A percentile compares a stretch with the other conserved stretches of the same genome.
Evolutionary conservation across 345 rosid species (phyloP).

Genomic region (Acer yangbiense): DNA sequence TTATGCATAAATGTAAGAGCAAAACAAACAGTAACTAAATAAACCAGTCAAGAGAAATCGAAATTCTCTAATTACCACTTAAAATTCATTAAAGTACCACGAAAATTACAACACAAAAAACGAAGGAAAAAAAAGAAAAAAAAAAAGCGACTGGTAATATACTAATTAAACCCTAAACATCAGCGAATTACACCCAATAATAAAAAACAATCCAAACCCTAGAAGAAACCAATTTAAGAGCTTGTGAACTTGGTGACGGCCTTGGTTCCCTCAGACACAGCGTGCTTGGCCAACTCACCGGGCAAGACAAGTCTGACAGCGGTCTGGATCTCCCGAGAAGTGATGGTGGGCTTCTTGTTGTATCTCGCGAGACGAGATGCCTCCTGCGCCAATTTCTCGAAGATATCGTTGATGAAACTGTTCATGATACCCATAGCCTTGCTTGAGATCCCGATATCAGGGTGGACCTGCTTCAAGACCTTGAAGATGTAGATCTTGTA

Average conservation of each 20-base stretch:
- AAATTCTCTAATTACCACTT: neutral
- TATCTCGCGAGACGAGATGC: constrained; percentile 30
- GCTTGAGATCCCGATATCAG: constrained; percentile 33
- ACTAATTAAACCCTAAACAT: constrained; percentile 3
- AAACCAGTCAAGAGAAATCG: too few species aligned
- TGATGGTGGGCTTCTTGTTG: constrained; percentile 35
- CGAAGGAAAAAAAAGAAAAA: too few species aligned
- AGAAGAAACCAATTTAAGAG: neutral
- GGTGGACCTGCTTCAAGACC: constrained; percentile 35
- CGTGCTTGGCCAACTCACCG: constrained; percentile 37
- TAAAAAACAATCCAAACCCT: neutral
- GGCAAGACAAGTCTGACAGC: constrained; percentile 31
- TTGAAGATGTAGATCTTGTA: constrained; percentile 40
- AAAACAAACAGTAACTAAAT: too few species aligned
- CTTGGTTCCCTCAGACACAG: constrained; percentile 36
- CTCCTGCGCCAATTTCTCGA: constrained; percentile 33
- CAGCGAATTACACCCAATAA: neutral
- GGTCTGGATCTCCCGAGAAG: constrained; percentile 37
- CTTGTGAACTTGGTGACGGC: constrained; percentile 35
- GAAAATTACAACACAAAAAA: neutral
- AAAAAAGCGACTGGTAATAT: neutral
- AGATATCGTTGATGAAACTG: constrained; percentile 32
- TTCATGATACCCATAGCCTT: constrained; percentile 39
- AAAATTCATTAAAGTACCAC: neutral
- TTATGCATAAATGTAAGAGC: too few species aligned